Percentiles rank a stretch among this genome's conserved stretches.
Evolutionary conservation across 257 asterid species (phyloP).

Genomic region (Nicotiana noctiflora): DNA sequence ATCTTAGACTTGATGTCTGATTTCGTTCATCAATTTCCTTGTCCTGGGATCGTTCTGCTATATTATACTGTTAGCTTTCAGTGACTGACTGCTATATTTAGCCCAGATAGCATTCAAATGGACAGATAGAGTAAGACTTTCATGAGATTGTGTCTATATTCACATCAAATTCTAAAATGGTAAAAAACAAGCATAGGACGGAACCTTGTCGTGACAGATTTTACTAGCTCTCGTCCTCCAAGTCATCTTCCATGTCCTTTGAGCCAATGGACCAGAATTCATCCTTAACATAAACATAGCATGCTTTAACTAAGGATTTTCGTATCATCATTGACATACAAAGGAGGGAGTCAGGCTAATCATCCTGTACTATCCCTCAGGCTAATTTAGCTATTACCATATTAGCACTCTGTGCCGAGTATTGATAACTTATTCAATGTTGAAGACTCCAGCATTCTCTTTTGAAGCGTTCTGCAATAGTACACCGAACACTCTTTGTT

Average conservation of each 20-base stretch:
- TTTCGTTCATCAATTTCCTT: background rate
- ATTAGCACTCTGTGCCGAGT: background rate
- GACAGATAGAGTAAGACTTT: background rate
- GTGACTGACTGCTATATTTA: background rate
- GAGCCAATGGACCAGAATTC: background rate
- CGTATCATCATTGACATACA: background rate
- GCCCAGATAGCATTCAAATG: background rate
- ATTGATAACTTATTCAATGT: background rate
- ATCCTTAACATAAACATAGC: background rate
- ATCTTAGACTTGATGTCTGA: background rate
- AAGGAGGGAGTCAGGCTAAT: background rate
- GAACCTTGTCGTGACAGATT: background rate
- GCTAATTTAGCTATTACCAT: background rate
- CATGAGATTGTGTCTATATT: background rate
- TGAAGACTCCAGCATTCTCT: background rate
- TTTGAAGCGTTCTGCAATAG: background rate
- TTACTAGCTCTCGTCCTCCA: background rate
- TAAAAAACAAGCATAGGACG: background rate
- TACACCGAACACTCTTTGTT: background rate
- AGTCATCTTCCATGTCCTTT: slow-evolving; percentile 1
- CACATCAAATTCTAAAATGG: background rate
- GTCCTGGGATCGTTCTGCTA: background rate
- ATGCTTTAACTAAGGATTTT: background rate
- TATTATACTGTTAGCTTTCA: background rate
- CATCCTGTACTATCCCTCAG: background rate